Conservation (phyloP, 768 basidiomycete species). For the Floccularia luteovirens region DNA sequence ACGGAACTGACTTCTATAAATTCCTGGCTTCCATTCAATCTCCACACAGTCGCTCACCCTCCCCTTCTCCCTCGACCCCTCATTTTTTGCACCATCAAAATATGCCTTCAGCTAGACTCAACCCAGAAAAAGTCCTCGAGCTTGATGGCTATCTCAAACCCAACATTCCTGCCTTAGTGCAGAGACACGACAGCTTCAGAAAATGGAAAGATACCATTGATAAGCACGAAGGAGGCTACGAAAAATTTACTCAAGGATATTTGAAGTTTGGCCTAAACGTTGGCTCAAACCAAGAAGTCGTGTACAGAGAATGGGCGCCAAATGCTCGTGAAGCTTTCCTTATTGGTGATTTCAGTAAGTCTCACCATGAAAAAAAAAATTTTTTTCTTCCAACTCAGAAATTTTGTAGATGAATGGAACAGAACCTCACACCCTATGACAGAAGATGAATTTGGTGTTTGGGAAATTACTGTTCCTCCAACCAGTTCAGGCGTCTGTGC, state of each 20-base stretch:
- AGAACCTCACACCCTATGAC: conserved; percentile 81
- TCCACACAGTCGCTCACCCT: no score
- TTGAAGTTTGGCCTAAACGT: conserved; percentile 75
- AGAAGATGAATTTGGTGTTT: conserved; percentile 80
- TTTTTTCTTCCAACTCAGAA: conserved; percentile 3
- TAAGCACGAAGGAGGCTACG: conserved; percentile 77
- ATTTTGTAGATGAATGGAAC: conserved; percentile 73
- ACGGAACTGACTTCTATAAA: no score
- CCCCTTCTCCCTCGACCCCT: no score
- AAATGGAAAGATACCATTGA: conserved; percentile 75
- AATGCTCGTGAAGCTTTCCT: conserved; percentile 76
- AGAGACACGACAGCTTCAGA: conserved; percentile 60
- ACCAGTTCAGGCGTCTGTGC: conserved; percentile 60
- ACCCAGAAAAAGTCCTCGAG: conserved; percentile 48
- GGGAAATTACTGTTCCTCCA: conserved; percentile 77
- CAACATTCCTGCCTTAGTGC: conserved; percentile 61
- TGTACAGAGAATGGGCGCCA: conserved; percentile 96
- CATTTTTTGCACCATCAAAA: no score
- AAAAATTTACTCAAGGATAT: conserved; percentile 75
- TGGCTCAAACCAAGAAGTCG: conserved; percentile 53
- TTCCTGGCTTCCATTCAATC: no score
- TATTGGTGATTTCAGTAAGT: conserved; percentile 96
- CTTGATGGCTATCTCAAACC: conserved; percentile 71
- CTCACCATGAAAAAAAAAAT: conserved; percentile 2
- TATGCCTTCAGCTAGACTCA: conserved; percentile 43